phyloP scores from a whole-genome alignment of 768 basidiomycete genomes.

The Boletus sp. region DNA sequence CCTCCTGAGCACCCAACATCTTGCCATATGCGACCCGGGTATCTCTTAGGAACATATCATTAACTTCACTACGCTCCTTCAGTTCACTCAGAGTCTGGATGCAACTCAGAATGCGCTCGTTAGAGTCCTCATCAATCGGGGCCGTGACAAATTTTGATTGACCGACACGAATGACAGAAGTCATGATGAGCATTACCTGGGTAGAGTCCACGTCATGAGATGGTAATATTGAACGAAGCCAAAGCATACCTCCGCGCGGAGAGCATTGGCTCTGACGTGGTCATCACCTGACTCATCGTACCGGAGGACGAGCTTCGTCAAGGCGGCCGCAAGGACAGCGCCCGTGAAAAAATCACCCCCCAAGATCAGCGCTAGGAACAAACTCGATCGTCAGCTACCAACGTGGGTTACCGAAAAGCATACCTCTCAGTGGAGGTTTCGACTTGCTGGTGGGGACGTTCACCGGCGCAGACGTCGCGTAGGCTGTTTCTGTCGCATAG shows the following conservation, averaged over 20 bases:
- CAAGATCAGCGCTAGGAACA: conserved; percentile 66
- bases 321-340: conserved; percentile 79
- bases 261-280: conserved; percentile 55
- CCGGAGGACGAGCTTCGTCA: conserved; percentile 89
- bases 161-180: conserved; percentile 92
- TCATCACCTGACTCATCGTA: conserved; percentile 53
- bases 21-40: conserved; percentile 89
- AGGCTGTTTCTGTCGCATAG: conserved; percentile 96
- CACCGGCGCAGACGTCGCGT: conserved; percentile 57
- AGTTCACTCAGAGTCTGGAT: conserved; percentile 89
- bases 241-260: conserved; percentile 74
- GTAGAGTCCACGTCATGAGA: neutral
- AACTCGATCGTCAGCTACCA: neutral
- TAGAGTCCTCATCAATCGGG: conserved; percentile 98
- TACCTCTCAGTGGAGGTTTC: conserved; percentile 88
- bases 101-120: conserved; percentile 94
- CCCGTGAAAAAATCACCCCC: conserved; percentile 98
- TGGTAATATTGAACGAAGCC: neutral
- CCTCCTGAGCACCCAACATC: conserved; percentile 96
- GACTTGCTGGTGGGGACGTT: conserved; percentile 79
- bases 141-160: conserved; percentile 93
- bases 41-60: conserved; percentile 77
- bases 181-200: conserved; percentile 96
- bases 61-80: conserved; percentile 50
- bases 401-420: conserved; percentile 11